Evolutionary conservation across 768 basidiomycete genomes (phyloP), one percentile per base, ranked within the genome.

Genomic region (Leccinum variicolor): DNA sequence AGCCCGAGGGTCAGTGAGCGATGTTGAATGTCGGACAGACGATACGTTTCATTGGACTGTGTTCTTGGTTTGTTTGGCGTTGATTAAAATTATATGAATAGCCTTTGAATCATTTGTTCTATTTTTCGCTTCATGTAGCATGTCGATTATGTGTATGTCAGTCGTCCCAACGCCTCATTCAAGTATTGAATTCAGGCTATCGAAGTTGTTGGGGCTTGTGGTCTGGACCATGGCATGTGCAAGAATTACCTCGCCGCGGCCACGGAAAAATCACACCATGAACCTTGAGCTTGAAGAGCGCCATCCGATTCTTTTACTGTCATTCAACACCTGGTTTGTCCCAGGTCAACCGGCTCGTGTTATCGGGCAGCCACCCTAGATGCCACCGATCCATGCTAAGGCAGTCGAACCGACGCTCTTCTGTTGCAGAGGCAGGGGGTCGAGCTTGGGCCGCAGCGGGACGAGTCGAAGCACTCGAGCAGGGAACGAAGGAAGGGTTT

Each of bases 1-100:
- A 85, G 74, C 81, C 57, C 6, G 70, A 71, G 59, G 70, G 60
- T 17, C 71, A 67, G 52, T 72, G 56, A 64, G 52, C 29, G 34
- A 15, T 15, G 34, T 14, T 54, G 45, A 50, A 48, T 31, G 21
- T 49, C 8, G 28, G 52, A 46, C 33, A 28, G 3, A 17, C 34
- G 49, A 29, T 31, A 31, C n/a, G 28, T 52, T 48, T 25, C 26
- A 26, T 56, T 58, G 57, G 57, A 61, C 23, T 23, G 49, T 39
- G 23, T 51, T 50, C 50, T 54, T 53, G 51, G n/a, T 15, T 39
- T 50, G 45, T 46, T 5, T 10, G 52, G 21, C 14, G 6, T 41
- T 36, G 46, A 48, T 43, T 51, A 61, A 63, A 48, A 43, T 67
- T 70, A 70, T 70, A 70, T 68, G 55, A 26, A 49, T 54, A 54